phyloP scores from a whole-genome alignment of 2,329 filamentous ascomycete species.

The Didymella sp. region DNA sequence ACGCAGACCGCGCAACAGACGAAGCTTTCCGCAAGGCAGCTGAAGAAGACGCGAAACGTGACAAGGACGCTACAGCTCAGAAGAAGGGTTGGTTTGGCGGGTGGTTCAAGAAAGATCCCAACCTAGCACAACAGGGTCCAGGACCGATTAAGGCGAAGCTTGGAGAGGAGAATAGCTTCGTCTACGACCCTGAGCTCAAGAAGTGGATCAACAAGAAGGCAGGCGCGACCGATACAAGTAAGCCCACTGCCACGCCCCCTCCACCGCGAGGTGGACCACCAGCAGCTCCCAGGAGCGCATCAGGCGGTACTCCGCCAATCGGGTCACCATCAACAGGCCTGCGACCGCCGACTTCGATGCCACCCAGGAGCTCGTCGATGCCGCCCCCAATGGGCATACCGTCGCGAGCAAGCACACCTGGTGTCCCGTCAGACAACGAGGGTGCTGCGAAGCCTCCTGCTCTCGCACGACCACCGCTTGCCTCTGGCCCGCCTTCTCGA shows the following conservation, averaged over 20 bases:
- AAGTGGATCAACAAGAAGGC: constrained; percentile 98
- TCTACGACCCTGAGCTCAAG: constrained; percentile 94
- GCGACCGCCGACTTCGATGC: constrained; percentile 29
- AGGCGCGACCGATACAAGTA: constrained; percentile 66
- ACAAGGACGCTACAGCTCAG: constrained; percentile 52
- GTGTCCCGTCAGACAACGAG: constrained; percentile 41
- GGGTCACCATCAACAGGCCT: constrained; percentile 26
- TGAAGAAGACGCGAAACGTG: constrained; percentile 70
- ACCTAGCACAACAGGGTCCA: constrained; percentile 53
- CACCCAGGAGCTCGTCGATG: constrained; percentile 46
- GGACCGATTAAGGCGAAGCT: constrained; percentile 90
- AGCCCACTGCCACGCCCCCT: constrained; percentile 70
- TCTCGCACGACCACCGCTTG: constrained; percentile 35
- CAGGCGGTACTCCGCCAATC: constrained; percentile 54
- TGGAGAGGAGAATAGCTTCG: constrained; percentile 90
- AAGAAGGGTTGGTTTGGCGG: constrained; percentile 74
- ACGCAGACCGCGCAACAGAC: constrained; percentile 75
- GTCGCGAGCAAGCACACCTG: constrained; percentile 44
- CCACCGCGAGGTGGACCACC: constrained; percentile 70
- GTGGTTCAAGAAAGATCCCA: constrained; percentile 81
- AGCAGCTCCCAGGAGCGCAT: constrained; percentile 55
- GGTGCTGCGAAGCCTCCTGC: constrained; percentile 32
- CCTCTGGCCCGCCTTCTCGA: constrained; percentile 43
- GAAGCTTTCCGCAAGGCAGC: constrained; percentile 87
- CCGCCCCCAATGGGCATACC: constrained; percentile 44